Conservation (phyloP, 345 rosid species). For the Aquilaria sinensis region DNA sequence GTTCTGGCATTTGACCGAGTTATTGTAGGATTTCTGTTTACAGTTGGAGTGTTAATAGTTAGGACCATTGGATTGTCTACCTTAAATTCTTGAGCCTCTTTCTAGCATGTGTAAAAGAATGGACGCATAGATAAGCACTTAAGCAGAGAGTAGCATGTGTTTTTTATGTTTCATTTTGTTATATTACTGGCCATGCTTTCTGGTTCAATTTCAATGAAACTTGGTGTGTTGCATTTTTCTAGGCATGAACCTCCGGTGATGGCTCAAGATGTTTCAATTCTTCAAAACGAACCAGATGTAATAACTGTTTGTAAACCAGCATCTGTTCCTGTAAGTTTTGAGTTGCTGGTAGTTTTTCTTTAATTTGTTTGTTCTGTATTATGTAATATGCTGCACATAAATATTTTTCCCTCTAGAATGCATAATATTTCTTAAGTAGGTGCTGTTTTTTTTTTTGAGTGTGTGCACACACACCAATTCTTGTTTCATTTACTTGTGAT, state of each 20-base stretch:
- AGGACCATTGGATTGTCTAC: not conserved
- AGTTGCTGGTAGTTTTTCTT: not conserved
- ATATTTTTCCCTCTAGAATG: no score
- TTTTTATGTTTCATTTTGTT: not conserved
- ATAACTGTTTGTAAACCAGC: conserved; percentile 84
- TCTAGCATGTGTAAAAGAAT: no score
- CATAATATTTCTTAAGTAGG: no score
- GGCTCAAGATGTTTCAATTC: conserved; percentile 54
- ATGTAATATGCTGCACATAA: no score
- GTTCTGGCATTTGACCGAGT: no score
- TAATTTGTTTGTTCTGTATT: no score
- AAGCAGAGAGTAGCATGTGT: not conserved
- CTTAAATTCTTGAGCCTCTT: not conserved
- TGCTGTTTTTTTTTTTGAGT: no score
- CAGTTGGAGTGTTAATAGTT: not conserved
- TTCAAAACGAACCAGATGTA: conserved; percentile 64
- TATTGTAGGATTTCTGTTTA: no score
- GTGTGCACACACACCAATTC: no score
- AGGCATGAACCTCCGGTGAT: conserved; percentile 94
- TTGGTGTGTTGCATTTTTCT: conserved; percentile 36
- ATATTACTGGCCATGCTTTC: not conserved
- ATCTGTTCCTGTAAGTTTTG: conserved; percentile 72
- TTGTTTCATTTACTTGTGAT: no score
- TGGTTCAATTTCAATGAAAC: conserved; percentile 5
- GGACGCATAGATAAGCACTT: no score